These are phyloP conservation scores for Skeletonema costatum DNA, from an alignment of 108 stramenopile species.

Conservation along the genomic window DNA sequence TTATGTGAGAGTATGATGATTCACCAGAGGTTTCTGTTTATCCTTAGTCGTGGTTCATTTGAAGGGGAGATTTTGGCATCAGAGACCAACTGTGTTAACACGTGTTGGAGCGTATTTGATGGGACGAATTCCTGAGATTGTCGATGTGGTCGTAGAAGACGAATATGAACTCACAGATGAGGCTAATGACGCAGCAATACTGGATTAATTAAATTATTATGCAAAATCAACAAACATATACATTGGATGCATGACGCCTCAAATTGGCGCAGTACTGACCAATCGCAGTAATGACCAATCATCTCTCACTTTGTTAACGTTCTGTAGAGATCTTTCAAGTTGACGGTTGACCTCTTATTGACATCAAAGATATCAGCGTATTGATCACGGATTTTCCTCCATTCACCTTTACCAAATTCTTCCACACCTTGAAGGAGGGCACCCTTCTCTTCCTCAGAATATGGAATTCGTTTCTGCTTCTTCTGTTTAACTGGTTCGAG, in stretches of 20 bases:
- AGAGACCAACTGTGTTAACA: conserved; percentile 79
- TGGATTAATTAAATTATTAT: not conserved
- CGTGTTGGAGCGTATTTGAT: conserved; percentile 75
- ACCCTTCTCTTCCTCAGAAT: conserved; percentile 56
- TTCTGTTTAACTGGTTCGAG: not conserved
- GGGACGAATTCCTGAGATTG: conserved; percentile 84
- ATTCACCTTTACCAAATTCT: conserved; percentile 51
- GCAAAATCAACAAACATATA: not conserved
- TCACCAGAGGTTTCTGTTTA: not conserved
- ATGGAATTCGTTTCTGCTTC: conserved; percentile 27
- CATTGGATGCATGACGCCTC: not conserved
- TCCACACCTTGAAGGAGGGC: conserved; percentile 53
- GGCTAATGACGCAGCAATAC: conserved; percentile 65
- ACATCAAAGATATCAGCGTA: conserved; percentile 38
- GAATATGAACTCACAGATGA: conserved; percentile 83
- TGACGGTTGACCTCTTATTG: conserved; percentile 53
- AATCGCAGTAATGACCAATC: not conserved
- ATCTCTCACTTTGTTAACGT: conserved; percentile 38
- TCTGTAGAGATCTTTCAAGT: conserved; percentile 71
- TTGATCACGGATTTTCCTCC: conserved; percentile 53
- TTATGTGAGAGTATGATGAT: not conserved
- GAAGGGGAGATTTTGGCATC: conserved; percentile 94
- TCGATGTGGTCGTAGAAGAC: conserved; percentile 81
- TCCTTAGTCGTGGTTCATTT: conserved; percentile 33
- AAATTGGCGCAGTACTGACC: too few relatives aligned